These are phyloP conservation scores for Volvox carteri DNA, from an alignment of 163 green algal genomes.

Conservation along the genomic window DNA sequence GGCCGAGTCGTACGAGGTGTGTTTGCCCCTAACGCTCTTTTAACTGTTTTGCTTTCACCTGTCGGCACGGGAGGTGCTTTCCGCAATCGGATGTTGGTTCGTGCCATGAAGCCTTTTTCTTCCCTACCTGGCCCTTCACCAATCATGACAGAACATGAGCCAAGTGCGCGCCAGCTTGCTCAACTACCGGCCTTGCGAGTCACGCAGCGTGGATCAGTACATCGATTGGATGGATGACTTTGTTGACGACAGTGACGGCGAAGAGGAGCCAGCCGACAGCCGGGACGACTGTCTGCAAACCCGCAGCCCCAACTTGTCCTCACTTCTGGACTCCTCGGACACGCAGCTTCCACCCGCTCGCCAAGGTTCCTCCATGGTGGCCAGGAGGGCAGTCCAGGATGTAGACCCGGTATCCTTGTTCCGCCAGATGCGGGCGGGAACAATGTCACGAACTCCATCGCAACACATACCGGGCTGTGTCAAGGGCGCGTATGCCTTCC, in stretches of 20 bases:
- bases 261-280: background rate
- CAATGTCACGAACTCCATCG: background rate
- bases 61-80: no score
- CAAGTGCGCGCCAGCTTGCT: background rate
- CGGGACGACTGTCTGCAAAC: background rate
- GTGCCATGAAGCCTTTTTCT: no score
- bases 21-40: no score
- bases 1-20: no score
- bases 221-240: constrained; percentile 30
- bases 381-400: constrained; percentile 8
- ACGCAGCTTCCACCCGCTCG: background rate
- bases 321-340: background rate
- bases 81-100: no score
- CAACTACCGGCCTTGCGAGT: background rate
- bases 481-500: background rate
- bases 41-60: no score
- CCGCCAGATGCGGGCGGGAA: background rate
- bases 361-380: background rate
- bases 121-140: no score
- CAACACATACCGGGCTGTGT: background rate
- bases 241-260: background rate
- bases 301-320: background rate
- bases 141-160: constrained; percentile 18
- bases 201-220: background rate
- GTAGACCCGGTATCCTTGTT: constrained; percentile 15